Percentiles rank a stretch among this genome's conserved stretches.
These are phyloP conservation scores for Candida pseudoglaebosa DNA, from an alignment of 805 yeast genomes.

Conservation along the genomic window DNA sequence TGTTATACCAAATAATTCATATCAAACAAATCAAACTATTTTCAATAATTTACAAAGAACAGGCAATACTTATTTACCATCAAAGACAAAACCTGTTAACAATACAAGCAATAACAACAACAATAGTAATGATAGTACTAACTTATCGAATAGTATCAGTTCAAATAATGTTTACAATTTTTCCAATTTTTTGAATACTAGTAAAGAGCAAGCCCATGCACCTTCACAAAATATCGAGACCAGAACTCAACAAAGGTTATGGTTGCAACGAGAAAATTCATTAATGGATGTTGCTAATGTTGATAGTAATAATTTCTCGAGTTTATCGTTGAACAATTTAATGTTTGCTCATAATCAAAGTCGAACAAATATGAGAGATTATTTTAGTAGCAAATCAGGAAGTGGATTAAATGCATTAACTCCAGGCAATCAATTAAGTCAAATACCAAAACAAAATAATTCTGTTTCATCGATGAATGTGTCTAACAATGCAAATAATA, in stretches of 20 bases:
- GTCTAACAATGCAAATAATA: constrained; percentile 1
- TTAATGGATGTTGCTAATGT: constrained; percentile 50
- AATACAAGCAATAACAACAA: background rate
- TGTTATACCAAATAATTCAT: constrained; percentile 32
- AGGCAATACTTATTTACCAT: constrained; percentile 28
- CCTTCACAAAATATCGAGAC: constrained; percentile 38
- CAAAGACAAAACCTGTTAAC: constrained; percentile 9
- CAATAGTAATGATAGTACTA: background rate
- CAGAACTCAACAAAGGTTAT: constrained; percentile 77
- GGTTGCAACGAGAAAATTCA: constrained; percentile 79
- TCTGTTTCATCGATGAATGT: background rate
- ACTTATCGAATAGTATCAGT: constrained; percentile 6
- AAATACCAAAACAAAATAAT: constrained; percentile 1
- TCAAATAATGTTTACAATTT: constrained; percentile 27
- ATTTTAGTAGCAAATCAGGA: constrained; percentile 5
- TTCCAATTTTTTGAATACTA: constrained; percentile 22
- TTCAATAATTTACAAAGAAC: constrained; percentile 40
- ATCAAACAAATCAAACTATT: constrained; percentile 41
- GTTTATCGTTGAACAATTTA: constrained; percentile 33
- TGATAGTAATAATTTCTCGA: constrained; percentile 33
- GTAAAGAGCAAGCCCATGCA: constrained; percentile 9
- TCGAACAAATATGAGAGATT: constrained; percentile 14
- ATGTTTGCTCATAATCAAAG: constrained; percentile 35
- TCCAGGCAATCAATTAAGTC: background rate
- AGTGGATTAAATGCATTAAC: constrained; percentile 9